Evolutionary conservation across 768 basidiomycete genomes (phyloP).

Genomic region (Lactarius psammicola): DNA sequence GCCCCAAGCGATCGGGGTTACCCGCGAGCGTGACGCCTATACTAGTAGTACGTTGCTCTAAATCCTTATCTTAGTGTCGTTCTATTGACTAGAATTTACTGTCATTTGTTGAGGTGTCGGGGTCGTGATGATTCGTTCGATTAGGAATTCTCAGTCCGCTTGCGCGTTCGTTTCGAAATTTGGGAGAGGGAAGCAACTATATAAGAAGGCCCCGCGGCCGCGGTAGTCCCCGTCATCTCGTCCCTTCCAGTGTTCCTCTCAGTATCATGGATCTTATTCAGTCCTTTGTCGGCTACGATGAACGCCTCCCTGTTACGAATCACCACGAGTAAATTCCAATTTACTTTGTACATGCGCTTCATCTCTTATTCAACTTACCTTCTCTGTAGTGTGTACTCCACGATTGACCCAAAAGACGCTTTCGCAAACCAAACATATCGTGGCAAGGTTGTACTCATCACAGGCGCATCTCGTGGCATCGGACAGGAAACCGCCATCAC

Average conservation of each 20-base stretch:
- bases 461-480: constrained; percentile 25
- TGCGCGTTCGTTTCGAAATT: not conserved
- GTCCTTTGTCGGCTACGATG: not conserved
- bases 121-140: too few species aligned
- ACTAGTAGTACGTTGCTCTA: too few species aligned
- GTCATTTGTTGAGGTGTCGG: too few species aligned
- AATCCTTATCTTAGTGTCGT: too few species aligned
- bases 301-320: not conserved
- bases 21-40: too few species aligned
- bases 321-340: not conserved
- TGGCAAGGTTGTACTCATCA: constrained; percentile 28
- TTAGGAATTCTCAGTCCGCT: too few species aligned
- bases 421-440: constrained; percentile 15
- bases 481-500: constrained; percentile 21
- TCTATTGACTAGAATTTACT: too few species aligned
- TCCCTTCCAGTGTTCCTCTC: not conserved
- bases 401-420: not conserved
- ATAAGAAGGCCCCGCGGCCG: not conserved
- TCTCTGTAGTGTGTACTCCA: not conserved
- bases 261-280: not conserved
- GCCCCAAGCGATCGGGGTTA: too few species aligned
- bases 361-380: too few species aligned
- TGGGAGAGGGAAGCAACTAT: not conserved
- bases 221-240: not conserved
- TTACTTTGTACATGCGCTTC: not conserved